Evolutionary conservation across 768 basidiomycete species (phyloP), one percentile per base, ranked within the genome.

Genomic region (Hygrocybe punicea): DNA sequence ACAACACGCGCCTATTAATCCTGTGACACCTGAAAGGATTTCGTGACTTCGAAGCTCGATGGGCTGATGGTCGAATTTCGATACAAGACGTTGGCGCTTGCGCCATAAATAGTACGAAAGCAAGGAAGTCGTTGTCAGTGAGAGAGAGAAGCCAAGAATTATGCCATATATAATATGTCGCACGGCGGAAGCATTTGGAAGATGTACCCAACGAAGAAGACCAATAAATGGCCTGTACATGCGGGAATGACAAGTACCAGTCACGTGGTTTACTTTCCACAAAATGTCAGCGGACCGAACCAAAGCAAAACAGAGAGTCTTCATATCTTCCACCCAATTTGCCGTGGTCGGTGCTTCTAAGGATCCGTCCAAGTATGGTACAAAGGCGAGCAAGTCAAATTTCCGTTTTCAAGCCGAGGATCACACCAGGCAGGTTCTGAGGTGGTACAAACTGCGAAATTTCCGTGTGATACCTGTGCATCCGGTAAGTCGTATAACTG

Each of bases 281-380:
- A 29, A 50, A 9, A 19, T 50, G 33, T n/a, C n/a, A 50, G 6
- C 48, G 25, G 33, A 55, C 57, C 51, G n/a, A 56, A 29, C 60
- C 19, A 63, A 66, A 56, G 65, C 72, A 9, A 46, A 19, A 21
- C 77, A 84, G 57, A 80, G 81, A 56, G 73, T 78, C 62, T 93
- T 93, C 71, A 67, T 93, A 40, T 74, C 80, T 7, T 80, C 83
- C 11, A 76, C 85, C 6, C 67, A 75, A 58, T 94, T 80, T 55
- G 92, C 90, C 33, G 91, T 93, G 24, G 83, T 91, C 13, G 91
- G 92, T 21, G 90, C 90, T 4, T 92, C 89, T 44, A 91, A 84
- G 60, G 86, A 93, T 70, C 78, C 81, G 63, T 76, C 75, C 56
- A 93, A 93, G 74, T 90, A 77, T 67, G 91, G 92, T 29, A 90